Percentiles rank a stretch among this genome's conserved stretches.
These are phyloP conservation scores for Eucalyptus camaldulensis DNA, from an alignment of 345 rosid genomes.

Conservation along the genomic window DNA sequence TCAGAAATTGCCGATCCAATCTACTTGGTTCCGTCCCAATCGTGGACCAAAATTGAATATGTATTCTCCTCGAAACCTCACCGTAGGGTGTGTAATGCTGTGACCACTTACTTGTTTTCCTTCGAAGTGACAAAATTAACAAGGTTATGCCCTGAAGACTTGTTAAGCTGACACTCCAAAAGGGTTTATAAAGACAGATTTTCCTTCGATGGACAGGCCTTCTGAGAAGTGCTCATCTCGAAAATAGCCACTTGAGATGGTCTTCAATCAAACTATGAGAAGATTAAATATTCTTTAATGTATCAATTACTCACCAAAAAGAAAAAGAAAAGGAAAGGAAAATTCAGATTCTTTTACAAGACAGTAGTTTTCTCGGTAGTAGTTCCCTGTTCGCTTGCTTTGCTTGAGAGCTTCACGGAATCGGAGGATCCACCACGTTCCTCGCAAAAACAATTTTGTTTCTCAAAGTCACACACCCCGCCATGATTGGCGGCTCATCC, in stretches of 20 bases:
- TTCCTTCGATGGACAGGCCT: background rate
- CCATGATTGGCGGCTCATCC: conserved; percentile 90
- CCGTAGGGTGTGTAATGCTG: background rate
- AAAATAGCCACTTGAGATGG: background rate
- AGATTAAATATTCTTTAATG: background rate
- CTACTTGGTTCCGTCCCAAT: background rate
- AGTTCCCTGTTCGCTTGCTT: background rate
- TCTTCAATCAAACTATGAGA: background rate
- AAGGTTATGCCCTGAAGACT: background rate
- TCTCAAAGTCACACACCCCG: conserved; percentile 10
- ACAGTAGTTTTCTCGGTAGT: background rate
- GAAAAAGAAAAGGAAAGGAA: background rate
- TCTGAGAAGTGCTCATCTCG: background rate
- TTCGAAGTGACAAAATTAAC: background rate
- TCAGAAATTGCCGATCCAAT: background rate
- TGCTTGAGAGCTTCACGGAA: background rate
- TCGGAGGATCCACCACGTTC: conserved; percentile 14
- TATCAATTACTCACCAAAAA: background rate
- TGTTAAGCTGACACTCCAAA: background rate
- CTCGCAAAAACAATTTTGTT: conserved; percentile 8
- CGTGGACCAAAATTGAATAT: background rate
- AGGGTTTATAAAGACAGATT: background rate
- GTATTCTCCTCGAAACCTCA: background rate
- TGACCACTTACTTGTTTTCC: background rate
- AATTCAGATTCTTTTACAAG: background rate